Conservation (phyloP, 73 alveolate genomes). For the Uronychia setigera region DNA sequence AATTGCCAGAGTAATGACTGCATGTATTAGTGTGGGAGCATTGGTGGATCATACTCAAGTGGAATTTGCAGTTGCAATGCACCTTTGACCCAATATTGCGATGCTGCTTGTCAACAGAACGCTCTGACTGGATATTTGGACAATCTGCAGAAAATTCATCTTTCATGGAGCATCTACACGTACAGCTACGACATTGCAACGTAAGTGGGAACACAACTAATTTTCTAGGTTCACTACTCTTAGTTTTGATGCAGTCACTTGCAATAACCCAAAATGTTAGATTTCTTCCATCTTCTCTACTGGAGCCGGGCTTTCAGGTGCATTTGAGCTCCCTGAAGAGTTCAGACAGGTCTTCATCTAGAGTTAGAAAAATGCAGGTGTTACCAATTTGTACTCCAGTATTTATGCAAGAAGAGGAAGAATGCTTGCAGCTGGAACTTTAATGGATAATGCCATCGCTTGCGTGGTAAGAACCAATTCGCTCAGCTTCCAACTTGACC, state of each 20-base stretch:
- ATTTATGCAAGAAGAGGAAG: constrained; percentile 16
- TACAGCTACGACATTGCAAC: not conserved
- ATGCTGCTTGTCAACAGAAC: not conserved
- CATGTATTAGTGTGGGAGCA: not conserved
- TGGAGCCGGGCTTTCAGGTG: not conserved
- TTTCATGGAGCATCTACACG: not conserved
- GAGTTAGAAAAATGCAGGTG: not conserved
- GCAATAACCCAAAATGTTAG: not conserved
- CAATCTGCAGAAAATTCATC: too few species aligned
- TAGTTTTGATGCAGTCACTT: not conserved
- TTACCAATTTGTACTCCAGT: not conserved
- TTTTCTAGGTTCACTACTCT: not conserved
- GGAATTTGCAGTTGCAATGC: not conserved
- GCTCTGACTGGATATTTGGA: not conserved
- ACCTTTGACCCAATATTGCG: not conserved
- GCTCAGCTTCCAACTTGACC: constrained; percentile 28
- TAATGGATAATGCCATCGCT: constrained; percentile 4
- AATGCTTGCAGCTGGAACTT: constrained; percentile 2
- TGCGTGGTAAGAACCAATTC: constrained; percentile 29
- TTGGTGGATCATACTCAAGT: not conserved
- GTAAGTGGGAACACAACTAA: not conserved
- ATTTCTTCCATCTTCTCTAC: not conserved
- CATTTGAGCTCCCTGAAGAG: not conserved
- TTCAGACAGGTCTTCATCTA: not conserved
- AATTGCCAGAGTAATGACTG: not conserved